Conservation (phyloP, 1,284 basidiomycete species). For the Serendipita sp. region DNA sequence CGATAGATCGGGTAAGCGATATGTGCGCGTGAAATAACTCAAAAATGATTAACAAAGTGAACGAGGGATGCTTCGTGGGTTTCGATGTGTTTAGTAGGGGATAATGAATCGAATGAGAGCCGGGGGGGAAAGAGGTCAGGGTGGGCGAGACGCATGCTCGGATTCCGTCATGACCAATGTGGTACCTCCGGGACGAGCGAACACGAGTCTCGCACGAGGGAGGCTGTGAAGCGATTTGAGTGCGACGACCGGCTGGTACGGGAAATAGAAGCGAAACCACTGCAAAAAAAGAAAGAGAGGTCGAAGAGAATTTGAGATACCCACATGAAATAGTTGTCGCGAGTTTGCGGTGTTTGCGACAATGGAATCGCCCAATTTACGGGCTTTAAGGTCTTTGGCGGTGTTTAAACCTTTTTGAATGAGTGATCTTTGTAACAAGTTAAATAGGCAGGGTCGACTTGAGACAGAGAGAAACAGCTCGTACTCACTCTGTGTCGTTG, state of each 20-base stretch:
- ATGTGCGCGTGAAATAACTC: background rate
- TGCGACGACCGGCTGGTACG: too few relatives aligned
- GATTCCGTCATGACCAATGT: too few relatives aligned
- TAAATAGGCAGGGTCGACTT: background rate
- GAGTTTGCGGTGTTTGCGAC: background rate
- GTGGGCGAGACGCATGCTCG: too few relatives aligned
- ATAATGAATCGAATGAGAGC: too few relatives aligned
- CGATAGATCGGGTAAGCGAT: background rate
- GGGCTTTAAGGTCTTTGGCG: background rate
- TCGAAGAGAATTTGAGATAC: background rate
- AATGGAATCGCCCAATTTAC: background rate
- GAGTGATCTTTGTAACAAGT: background rate
- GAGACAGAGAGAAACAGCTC: background rate
- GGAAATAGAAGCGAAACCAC: too few relatives aligned
- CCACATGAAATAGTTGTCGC: background rate
- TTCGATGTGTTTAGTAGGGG: too few relatives aligned
- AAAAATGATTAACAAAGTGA: background rate
- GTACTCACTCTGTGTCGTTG: background rate
- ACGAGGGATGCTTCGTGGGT: background rate
- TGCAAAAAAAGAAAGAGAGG: background rate
- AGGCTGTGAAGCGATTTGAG: background rate
- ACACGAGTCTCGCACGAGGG: background rate
- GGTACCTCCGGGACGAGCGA: too few relatives aligned
- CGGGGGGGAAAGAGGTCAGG: too few relatives aligned
- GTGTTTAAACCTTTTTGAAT: slow-evolving; percentile 4